Evolutionary conservation across 2,329 filamentous ascomycete species (phyloP).

Genomic region (Neonectria neomacrospora): DNA sequence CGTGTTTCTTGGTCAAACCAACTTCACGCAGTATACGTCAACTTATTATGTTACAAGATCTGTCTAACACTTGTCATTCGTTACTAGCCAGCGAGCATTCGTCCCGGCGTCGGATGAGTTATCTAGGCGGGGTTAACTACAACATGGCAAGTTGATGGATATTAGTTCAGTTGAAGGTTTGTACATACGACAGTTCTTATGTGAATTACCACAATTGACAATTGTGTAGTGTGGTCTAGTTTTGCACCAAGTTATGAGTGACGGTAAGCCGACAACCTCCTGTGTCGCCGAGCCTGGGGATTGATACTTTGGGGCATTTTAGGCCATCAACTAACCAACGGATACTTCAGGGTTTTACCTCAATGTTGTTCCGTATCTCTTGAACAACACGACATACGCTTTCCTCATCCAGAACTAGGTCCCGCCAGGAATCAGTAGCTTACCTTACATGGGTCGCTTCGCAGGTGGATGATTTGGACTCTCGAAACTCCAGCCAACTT

Average conservation of each 20-base stretch:
- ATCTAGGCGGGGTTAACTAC: too few relatives aligned
- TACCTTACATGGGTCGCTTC: not conserved
- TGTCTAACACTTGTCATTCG: not conserved
- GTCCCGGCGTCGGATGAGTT: not conserved
- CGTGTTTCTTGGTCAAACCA: not conserved
- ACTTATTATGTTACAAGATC: not conserved
- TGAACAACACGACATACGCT: too few relatives aligned
- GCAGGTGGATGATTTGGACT: not conserved
- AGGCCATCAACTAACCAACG: too few relatives aligned
- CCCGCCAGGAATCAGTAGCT: not conserved
- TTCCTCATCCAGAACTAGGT: not conserved
- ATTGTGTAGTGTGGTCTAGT: too few relatives aligned
- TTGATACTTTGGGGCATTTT: too few relatives aligned
- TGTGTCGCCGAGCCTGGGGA: too few relatives aligned
- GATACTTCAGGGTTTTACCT: too few relatives aligned
- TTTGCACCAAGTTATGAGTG: too few relatives aligned
- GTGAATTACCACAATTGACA: too few relatives aligned
- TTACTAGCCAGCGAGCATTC: not conserved
- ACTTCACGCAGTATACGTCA: not conserved
- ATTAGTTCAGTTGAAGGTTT: not conserved
- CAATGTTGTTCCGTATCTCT: too few relatives aligned
- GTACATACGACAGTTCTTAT: not conserved
- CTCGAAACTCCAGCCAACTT: not conserved
- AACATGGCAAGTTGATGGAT: not conserved
- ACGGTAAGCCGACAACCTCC: too few relatives aligned